Percentiles rank a stretch among this genome's conserved stretches.
Conservation (phyloP, 2,329 filamentous ascomycete species). For the Podosphaera fusca region DNA sequence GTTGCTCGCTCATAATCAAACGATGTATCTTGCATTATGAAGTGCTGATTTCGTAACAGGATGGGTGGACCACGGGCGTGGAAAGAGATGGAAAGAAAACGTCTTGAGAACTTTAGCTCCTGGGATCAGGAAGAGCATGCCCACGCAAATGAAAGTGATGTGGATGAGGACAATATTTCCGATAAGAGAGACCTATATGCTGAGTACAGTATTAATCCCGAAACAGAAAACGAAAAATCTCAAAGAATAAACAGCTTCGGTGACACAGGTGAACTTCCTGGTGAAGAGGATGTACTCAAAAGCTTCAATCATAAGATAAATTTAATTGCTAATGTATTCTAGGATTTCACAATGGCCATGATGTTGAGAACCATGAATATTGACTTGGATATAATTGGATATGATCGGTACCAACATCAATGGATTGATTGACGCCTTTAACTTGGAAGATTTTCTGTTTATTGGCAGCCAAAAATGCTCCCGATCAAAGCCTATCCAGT, state of each 20-base stretch:
- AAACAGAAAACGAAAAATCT: slow-evolving; percentile 17
- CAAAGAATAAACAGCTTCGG: slow-evolving; percentile 15
- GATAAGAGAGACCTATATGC: slow-evolving; percentile 16
- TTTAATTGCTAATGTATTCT: slow-evolving; percentile 4
- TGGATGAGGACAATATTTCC: slow-evolving; percentile 16
- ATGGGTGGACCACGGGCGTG: slow-evolving; percentile 40
- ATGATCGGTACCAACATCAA: slow-evolving; percentile 29
- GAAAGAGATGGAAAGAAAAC: slow-evolving; percentile 25
- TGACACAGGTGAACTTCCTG: slow-evolving; percentile 17
- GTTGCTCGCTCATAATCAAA: neutral
- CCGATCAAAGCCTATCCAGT: neutral
- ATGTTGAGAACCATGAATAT: slow-evolving; percentile 45
- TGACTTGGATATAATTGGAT: slow-evolving; percentile 38
- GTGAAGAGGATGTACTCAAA: slow-evolving; percentile 18
- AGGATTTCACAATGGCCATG: slow-evolving; percentile 46
- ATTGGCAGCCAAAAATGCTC: neutral
- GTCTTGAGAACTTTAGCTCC: slow-evolving; percentile 19
- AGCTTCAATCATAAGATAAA: slow-evolving; percentile 6
- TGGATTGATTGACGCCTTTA: slow-evolving; percentile 27
- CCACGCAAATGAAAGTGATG: slow-evolving; percentile 15
- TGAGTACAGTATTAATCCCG: slow-evolving; percentile 15
- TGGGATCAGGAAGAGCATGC: slow-evolving; percentile 19
- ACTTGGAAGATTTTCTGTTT: neutral
- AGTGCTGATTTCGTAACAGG: slow-evolving; percentile 4
- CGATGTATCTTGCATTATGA: neutral